Percentiles rank a stretch among this genome's conserved stretches.
Conservation (phyloP, 1,284 basidiomycete species). For the Bjerkandera adusta region DNA sequence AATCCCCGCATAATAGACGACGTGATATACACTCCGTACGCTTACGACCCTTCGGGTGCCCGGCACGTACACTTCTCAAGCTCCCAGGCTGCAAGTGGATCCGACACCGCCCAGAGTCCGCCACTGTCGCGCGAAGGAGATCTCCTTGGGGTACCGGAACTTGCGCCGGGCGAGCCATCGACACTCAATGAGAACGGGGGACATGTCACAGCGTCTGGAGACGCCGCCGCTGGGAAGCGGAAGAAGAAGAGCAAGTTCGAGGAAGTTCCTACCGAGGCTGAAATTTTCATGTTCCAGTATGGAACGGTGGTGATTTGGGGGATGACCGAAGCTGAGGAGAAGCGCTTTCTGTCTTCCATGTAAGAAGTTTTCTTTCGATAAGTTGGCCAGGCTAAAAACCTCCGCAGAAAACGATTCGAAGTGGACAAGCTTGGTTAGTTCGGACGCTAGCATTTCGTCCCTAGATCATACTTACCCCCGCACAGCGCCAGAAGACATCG, state of each 20-base stretch:
- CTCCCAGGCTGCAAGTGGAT: slow-evolving; percentile 17
- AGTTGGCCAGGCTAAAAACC: slow-evolving; percentile 8
- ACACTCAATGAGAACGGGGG: slow-evolving; percentile 23
- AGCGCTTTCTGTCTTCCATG: slow-evolving; percentile 85
- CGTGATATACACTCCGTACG: slow-evolving; percentile 82
- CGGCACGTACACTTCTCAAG: slow-evolving; percentile 29
- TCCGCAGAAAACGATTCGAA: slow-evolving; percentile 84
- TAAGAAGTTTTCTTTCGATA: slow-evolving; percentile 44
- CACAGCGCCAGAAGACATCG: slow-evolving; percentile 77
- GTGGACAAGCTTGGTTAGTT: slow-evolving; percentile 87
- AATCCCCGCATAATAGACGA: slow-evolving; percentile 81
- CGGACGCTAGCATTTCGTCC: slow-evolving; percentile 20
- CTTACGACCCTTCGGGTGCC: slow-evolving; percentile 51
- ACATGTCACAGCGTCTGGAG: slow-evolving; percentile 23
- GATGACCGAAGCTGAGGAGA: slow-evolving; percentile 92
- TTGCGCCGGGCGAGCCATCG: slow-evolving; percentile 34
- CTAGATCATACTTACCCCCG: slow-evolving; percentile 1
- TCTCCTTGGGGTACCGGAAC: slow-evolving; percentile 70
- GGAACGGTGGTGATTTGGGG: slow-evolving; percentile 97
- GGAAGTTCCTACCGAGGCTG: slow-evolving; percentile 68
- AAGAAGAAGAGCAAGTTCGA: slow-evolving; percentile 64
- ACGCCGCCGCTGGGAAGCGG: slow-evolving; percentile 31
- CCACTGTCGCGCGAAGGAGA: slow-evolving; percentile 48
- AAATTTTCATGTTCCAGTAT: slow-evolving; percentile 93
- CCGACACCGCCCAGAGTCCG: slow-evolving; percentile 18